Percentiles rank a stretch among this genome's conserved stretches.
Conservation (phyloP, 441 rosid genomes). For the Pelargonium australe region DNA sequence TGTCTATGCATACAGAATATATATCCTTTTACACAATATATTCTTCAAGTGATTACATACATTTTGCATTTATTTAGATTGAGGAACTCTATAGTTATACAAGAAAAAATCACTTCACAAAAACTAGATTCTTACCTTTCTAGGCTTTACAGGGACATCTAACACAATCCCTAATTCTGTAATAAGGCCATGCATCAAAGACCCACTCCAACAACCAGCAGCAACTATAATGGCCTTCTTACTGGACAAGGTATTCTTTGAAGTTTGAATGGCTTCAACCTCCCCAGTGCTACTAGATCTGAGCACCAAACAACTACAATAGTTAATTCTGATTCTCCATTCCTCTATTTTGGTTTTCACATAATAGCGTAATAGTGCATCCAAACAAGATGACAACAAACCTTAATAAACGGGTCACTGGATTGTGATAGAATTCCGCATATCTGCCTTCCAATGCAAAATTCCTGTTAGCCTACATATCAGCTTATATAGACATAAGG, state of each 20-base stretch:
- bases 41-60: not conserved
- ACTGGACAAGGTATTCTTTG: constrained; percentile 45
- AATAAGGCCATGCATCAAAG: constrained; percentile 52
- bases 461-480: constrained; percentile 51
- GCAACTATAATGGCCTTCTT: constrained; percentile 71
- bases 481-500: not conserved
- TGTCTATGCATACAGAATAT: not conserved
- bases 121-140: constrained; percentile 49
- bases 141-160: constrained; percentile 73
- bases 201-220: constrained; percentile 91
- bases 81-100: not conserved
- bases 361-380: not conserved
- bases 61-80: not conserved
- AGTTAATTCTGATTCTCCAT: not conserved
- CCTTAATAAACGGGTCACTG: constrained; percentile 61
- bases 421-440: constrained; percentile 73
- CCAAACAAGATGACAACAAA: constrained; percentile 21
- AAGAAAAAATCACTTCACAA: constrained; percentile 1
- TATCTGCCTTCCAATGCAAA: constrained; percentile 62
- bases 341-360: not conserved
- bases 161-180: constrained; percentile 38
- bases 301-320: constrained; percentile 14
- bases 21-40: not conserved
- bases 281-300: constrained; percentile 49
- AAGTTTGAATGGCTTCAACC: constrained; percentile 61